Percentiles rank a stretch among this genome's conserved stretches.
Evolutionary conservation across 176 grass and related monocot genomes (phyloP).

Genomic region (Secale cereale): DNA sequence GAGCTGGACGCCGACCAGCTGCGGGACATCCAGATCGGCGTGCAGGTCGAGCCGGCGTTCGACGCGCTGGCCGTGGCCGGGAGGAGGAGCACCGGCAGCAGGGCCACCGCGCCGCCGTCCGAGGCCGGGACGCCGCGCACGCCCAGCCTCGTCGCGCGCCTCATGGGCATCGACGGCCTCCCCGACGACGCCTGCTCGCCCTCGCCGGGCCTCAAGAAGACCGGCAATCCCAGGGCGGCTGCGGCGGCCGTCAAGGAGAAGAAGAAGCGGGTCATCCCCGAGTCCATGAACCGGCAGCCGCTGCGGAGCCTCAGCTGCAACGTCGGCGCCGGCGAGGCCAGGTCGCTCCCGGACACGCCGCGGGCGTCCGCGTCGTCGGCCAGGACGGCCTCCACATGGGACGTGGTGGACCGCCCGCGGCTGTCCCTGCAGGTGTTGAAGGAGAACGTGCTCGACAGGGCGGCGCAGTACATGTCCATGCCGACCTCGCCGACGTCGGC

Average conservation of each 20-base stretch:
- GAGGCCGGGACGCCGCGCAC: conserved; percentile 79
- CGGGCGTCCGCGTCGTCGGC: conserved; percentile 44
- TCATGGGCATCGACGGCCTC: conserved; percentile 82
- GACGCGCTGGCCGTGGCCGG: conserved; percentile 20
- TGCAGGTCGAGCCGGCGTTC: conserved; percentile 52
- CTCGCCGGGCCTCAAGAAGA: conserved; percentile 10
- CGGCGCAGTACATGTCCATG: conserved; percentile 51
- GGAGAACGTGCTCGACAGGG: conserved; percentile 37
- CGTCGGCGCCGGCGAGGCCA: conserved; percentile 17
- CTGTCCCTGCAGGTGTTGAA: conserved; percentile 62
- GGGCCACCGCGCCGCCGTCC: conserved; percentile 20
- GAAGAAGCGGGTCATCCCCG: conserved; percentile 51
- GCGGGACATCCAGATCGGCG: conserved; percentile 52
- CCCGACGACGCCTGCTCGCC: conserved; percentile 42
- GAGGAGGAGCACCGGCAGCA: neutral
- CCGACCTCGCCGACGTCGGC: conserved; percentile 51
- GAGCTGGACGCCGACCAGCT: conserved; percentile 59
- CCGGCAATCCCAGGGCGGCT: neutral
- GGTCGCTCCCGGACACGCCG: conserved; percentile 72
- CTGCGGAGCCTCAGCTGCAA: conserved; percentile 72
- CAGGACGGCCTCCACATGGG: conserved; percentile 31
- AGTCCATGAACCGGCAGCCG: conserved; percentile 55
- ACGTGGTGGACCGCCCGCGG: conserved; percentile 34
- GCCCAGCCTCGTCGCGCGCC: conserved; percentile 69
- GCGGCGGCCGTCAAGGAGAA: conserved; percentile 14